These are phyloP conservation scores for Magnaporthiopsis incrustans DNA, from an alignment of 2,329 filamentous ascomycete species.

Conservation along the genomic window DNA sequence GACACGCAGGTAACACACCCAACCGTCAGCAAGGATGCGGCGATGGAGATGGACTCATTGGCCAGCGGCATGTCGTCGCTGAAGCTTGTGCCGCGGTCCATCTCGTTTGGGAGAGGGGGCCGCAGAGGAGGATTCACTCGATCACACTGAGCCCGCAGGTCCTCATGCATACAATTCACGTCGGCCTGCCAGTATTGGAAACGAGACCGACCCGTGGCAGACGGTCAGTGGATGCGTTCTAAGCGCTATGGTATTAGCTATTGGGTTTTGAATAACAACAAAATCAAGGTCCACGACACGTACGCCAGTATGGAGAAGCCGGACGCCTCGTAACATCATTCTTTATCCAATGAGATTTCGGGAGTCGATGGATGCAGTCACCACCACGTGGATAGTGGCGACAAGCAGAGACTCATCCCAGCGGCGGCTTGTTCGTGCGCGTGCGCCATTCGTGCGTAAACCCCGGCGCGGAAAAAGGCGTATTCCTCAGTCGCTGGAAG, in stretches of 20 bases:
- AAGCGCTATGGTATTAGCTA: constrained; percentile 2
- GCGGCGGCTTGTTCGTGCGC: neutral
- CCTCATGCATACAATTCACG: neutral
- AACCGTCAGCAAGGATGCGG: constrained; percentile 17
- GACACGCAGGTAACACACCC: neutral
- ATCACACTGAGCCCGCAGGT: constrained; percentile 1
- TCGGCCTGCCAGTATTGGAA: neutral
- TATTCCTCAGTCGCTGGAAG: constrained; percentile 63
- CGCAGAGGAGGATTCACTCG: constrained; percentile 45
- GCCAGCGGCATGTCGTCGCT: constrained; percentile 62
- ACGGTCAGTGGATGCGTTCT: neutral
- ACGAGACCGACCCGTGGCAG: neutral
- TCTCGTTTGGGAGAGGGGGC: constrained; percentile 56
- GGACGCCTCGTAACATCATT: neutral
- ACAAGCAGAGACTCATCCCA: neutral
- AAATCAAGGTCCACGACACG: constrained; percentile 4
- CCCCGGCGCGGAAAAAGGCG: neutral
- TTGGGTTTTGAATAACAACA: neutral
- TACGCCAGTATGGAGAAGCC: constrained; percentile 2
- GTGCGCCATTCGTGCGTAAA: neutral
- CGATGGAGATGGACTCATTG: constrained; percentile 54
- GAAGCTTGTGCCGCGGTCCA: constrained; percentile 60
- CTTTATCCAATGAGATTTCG: neutral
- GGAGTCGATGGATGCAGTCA: neutral
- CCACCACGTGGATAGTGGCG: neutral